A percentile compares a stretch with the other conserved stretches of the same genome.
Evolutionary conservation across 306 rosid genomes (phyloP).

Genomic region (Dalbergia cultrata): DNA sequence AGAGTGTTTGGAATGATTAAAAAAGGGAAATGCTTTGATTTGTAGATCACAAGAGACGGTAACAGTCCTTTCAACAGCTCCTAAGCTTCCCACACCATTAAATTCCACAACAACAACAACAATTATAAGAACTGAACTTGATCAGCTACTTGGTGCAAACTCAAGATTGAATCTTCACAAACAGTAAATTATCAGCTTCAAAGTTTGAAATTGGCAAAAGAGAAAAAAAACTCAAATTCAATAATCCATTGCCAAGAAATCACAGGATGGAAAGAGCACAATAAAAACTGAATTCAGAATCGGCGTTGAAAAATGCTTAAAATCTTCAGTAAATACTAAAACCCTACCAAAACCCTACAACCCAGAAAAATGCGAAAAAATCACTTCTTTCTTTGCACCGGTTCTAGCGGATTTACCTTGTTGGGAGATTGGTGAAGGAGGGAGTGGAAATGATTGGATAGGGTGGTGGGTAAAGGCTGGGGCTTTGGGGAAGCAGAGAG

Average conservation of each 20-base stretch:
- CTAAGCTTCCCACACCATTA: no score
- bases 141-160: background rate
- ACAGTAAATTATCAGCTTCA: background rate
- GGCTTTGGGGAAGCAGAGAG: conserved; percentile 56
- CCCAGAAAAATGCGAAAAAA: conserved; percentile 9
- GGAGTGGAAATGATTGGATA: conserved; percentile 60
- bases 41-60: background rate
- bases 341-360: conserved; percentile 76
- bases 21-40: no score
- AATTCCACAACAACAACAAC: no score
- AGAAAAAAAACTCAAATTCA: background rate
- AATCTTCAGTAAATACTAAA: conserved; percentile 47
- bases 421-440: conserved; percentile 55
- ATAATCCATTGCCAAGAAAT: background rate
- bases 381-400: background rate
- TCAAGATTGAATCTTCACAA: background rate
- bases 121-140: no score
- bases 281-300: background rate
- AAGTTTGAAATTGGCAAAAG: no score
- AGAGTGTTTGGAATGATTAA: no score
- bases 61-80: background rate
- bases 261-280: background rate
- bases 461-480: conserved; percentile 47
- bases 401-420: conserved; percentile 54
- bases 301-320: background rate